Base-by-base conservation (phyloP, 2,329 filamentous ascomycete genomes). In the Cercospora sojina region DNA sequence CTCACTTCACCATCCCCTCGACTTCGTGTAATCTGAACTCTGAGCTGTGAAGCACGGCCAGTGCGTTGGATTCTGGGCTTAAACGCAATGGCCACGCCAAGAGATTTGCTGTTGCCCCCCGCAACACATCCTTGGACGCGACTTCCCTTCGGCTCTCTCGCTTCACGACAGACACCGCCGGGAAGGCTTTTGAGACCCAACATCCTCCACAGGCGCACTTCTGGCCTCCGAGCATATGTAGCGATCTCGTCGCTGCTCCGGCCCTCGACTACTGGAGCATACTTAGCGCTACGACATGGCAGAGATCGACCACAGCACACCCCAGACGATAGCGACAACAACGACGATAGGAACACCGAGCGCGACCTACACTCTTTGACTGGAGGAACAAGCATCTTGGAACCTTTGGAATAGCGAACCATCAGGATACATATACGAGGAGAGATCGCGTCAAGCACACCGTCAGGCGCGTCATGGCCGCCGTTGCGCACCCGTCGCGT, bases 401-500 rank as follows among this genome's bases (percentile, higher is more conserved):
- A 51, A 55, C 65, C 64, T 62, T 67, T 69, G 70, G 64, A 65
- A 69, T 69, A 69, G 69, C 47, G 67, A 58, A 62, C 66, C 67
- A 69, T 66, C 62, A 70, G 60, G 38, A 69, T 66, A 71, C 58
- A 64, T 58, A 64, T 59, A 62, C 61, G 53, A 64, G 59, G 38
- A 68, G 60, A 59, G 62, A 66, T 64, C 61, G 67, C 65, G 67
- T 73, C 66, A 69, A 68, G 61, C 64, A 65, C 58, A 71, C 61
- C 16, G 66, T 75, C 64, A 71, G 67, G 63, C 72, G 72, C 67
- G 72, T 75, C 47, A 77, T 77, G 75, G 75, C 75, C 58, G 75
- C 74, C 56, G 74, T 77, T 55, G 75, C 75, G 62, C 73, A 75
- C 69, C 71, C 72, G 53, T 70, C 62, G 56, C 75, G 76, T 65